phyloP scores from a whole-genome alignment of 495 filamentous ascomycete genomes.

The Echria macrotheca region DNA sequence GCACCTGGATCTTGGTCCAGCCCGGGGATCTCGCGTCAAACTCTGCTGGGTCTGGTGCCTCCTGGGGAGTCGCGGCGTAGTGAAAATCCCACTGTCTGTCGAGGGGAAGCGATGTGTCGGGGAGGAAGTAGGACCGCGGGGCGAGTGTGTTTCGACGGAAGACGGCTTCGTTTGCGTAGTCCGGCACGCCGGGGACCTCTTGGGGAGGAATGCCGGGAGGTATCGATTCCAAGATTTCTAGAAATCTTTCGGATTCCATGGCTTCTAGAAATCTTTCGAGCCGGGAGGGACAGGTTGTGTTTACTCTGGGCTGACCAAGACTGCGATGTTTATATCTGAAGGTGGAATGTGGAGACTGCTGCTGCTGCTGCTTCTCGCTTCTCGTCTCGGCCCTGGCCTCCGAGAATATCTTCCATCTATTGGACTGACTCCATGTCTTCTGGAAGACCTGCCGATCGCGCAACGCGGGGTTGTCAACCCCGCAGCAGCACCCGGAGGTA shows the following conservation, averaged over 20 bases:
- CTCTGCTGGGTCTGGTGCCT: constrained; percentile 37
- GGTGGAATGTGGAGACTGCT: too few species aligned
- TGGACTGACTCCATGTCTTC: too few species aligned
- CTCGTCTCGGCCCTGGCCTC: too few species aligned
- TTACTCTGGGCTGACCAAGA: too few species aligned
- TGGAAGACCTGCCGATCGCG: constrained; percentile 1
- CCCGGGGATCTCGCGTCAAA: constrained; percentile 14
- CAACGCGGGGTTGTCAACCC: constrained; percentile 1
- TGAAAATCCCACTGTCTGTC: constrained; percentile 60
- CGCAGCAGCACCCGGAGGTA: background rate
- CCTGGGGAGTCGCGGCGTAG: constrained; percentile 43
- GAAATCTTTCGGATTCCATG: too few species aligned
- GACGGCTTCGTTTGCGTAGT: constrained; percentile 29
- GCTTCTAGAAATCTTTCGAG: too few species aligned
- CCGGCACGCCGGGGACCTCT: constrained; percentile 15
- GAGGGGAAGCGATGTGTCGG: constrained; percentile 39
- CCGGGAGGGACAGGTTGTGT: too few species aligned
- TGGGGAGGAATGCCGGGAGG: constrained; percentile 11
- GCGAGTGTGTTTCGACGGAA: constrained; percentile 46
- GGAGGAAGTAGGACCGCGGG: constrained; percentile 46
- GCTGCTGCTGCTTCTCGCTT: too few species aligned
- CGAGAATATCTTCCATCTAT: too few species aligned
- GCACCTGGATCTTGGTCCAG: constrained; percentile 53
- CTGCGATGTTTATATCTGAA: too few species aligned
- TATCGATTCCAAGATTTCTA: background rate